Evolutionary conservation across 1,284 basidiomycete species (phyloP).

Genomic region (Gymnopus androsaceus): DNA sequence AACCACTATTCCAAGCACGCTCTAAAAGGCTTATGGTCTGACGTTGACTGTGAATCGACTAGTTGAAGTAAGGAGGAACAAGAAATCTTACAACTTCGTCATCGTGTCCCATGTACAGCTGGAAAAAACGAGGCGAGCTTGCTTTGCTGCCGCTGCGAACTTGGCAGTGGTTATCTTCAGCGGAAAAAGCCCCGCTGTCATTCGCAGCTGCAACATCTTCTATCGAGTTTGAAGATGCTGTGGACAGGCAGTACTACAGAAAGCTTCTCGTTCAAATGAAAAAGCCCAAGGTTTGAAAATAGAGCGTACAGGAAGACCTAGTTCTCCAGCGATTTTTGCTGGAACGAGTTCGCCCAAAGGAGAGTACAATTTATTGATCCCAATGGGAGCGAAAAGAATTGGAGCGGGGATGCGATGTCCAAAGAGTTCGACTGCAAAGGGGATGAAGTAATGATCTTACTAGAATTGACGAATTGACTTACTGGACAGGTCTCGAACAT

Average conservation of each 20-base stretch:
- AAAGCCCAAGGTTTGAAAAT: neutral
- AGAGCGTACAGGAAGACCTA: conserved; percentile 47
- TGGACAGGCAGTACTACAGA: conserved; percentile 54
- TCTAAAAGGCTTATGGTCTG: conserved; percentile 48
- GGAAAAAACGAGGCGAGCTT: conserved; percentile 55
- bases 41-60: neutral
- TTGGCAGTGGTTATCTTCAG: conserved; percentile 37
- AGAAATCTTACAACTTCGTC: conserved; percentile 44
- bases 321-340: conserved; percentile 55
- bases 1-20: conserved; percentile 50
- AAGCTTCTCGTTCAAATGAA: neutral
- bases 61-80: neutral
- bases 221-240: conserved; percentile 53
- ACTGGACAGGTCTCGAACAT: conserved; percentile 53
- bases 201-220: conserved; percentile 56
- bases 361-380: conserved; percentile 59
- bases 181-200: conserved; percentile 37
- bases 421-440: conserved; percentile 45
- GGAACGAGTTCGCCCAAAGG: conserved; percentile 54
- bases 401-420: conserved; percentile 56
- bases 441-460: neutral
- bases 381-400: conserved; percentile 58
- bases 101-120: conserved; percentile 63
- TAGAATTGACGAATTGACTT: conserved; percentile 17
- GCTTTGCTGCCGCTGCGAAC: conserved; percentile 32